Evolutionary conservation across 169 alveolate species (phyloP).

Genomic region (Plasmodium relictum): DNA sequence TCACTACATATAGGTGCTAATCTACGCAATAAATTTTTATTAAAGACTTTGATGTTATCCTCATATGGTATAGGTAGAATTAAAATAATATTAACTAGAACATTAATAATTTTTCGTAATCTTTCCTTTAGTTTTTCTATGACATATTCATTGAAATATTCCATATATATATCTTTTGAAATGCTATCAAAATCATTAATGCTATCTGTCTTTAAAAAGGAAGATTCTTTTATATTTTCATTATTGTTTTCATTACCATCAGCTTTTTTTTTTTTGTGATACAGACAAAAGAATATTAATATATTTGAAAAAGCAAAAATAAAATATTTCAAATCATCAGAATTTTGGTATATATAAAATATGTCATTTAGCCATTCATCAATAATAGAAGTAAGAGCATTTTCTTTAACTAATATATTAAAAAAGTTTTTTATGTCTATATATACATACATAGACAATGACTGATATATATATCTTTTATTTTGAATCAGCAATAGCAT

Average conservation of each 20-base stretch:
- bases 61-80: conserved; percentile 70
- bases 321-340: conserved; percentile 67
- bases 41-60: conserved; percentile 38
- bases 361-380: conserved; percentile 73
- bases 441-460: conserved; percentile 55
- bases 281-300: conserved; percentile 54
- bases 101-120: conserved; percentile 39
- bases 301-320: conserved; percentile 44
- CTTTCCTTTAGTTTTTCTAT: conserved; percentile 21
- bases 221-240: not conserved
- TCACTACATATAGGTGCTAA: conserved; percentile 75
- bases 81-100: conserved; percentile 45
- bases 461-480: conserved; percentile 67
- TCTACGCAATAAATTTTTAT: conserved; percentile 41
- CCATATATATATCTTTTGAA: conserved; percentile 21
- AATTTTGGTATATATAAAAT: conserved; percentile 61
- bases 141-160: conserved; percentile 33
- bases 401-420: conserved; percentile 14
- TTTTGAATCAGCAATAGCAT: conserved; percentile 52
- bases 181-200: conserved; percentile 16
- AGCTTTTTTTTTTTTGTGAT: conserved; percentile 14
- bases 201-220: conserved; percentile 28
- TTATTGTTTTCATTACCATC: not conserved
- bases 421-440: conserved; percentile 53
- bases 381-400: conserved; percentile 17